Base-by-base conservation (phyloP, 2,329 filamentous ascomycete species). In the Ceratocystis cubensis region DNA sequence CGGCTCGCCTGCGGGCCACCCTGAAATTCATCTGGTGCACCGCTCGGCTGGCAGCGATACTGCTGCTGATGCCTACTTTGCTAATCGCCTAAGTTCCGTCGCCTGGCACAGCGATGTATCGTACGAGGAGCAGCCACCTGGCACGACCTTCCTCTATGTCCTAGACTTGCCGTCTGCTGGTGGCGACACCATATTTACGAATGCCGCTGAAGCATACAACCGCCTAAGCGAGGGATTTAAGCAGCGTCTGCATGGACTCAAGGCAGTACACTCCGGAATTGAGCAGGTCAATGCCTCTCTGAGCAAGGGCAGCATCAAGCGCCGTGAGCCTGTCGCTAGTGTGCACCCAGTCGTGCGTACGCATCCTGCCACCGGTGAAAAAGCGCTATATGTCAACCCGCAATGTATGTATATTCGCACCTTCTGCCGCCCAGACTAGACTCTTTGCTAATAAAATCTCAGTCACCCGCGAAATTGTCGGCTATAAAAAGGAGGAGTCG, bases 21-120 rank as follows among this genome's bases (percentile, higher is more conserved):
- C 89, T 0, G 85, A 91, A 74, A 76, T 94, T 17, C 89, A 93
- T 72, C 82, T 94, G 1, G 89, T 93, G 1, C 88, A 93, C 75
- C 84, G 89, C 48, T 84, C 84, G 22, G 86, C 76, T 20, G 74
- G 74, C 30, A 76, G 78, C 69, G 72, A 70, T 33, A 83, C 62
- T 78, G 83, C 68, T 20, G 83, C 68, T 22, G 76, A 82, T 22
- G 78, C 82, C 62, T 88, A 88, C 75, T 86, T 91, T 70, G 71
- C 74, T 67, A 83, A 84, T 61, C 82, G 88, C 2, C 22, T 66
- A n/a, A 93, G 87, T 75, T 89, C 87, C 0, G 85, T 95, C 1
- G 89, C 89, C 6, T 96, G 91, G 91, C 91, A 96, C 77, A 89
- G 86, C 0, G 91, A 96, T 71, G 87, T 96, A 1, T 89, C 88